Percentiles rank a stretch among this genome's conserved stretches.
phyloP scores from a whole-genome alignment of 441 rosid genomes.

The Croton setiger region DNA sequence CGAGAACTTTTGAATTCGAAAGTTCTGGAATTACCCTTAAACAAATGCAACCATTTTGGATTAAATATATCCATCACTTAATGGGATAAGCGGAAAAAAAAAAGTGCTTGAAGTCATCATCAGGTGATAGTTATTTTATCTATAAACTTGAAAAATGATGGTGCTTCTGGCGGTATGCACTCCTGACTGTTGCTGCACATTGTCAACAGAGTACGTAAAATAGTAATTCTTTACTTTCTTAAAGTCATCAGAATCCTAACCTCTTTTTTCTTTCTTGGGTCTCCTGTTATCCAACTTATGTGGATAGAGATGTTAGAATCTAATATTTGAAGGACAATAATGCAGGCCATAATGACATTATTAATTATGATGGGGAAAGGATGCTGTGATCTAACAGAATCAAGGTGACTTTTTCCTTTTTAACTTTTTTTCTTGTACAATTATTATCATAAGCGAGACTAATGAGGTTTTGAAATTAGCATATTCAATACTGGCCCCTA shows the following conservation, averaged over 20 bases:
- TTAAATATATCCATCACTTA: not conserved
- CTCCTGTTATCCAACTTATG: not conserved
- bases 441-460: not conserved
- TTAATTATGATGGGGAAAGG: constrained; percentile 32
- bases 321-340: constrained; percentile 17
- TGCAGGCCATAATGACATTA: constrained; percentile 54
- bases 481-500: not conserved
- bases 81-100: not conserved
- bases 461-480: not conserved
- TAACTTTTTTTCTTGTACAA: constrained; percentile 1
- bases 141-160: not conserved
- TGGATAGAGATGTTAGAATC: constrained; percentile 3
- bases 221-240: not conserved
- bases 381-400: constrained; percentile 21
- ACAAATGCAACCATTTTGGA: not conserved
- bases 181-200: not conserved
- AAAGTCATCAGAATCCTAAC: not conserved
- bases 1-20: too few relatives aligned
- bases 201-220: not conserved
- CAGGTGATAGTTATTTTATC: not conserved
- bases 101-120: not conserved
- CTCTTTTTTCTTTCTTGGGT: not conserved
- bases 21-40: too few relatives aligned
- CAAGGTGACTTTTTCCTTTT: constrained; percentile 14
- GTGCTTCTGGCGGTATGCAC: not conserved